A percentile compares a stretch with the other conserved stretches of the same genome.
phyloP scores from a whole-genome alignment of 177 flowering plant genomes.

The Vitis hybrid region DNA sequence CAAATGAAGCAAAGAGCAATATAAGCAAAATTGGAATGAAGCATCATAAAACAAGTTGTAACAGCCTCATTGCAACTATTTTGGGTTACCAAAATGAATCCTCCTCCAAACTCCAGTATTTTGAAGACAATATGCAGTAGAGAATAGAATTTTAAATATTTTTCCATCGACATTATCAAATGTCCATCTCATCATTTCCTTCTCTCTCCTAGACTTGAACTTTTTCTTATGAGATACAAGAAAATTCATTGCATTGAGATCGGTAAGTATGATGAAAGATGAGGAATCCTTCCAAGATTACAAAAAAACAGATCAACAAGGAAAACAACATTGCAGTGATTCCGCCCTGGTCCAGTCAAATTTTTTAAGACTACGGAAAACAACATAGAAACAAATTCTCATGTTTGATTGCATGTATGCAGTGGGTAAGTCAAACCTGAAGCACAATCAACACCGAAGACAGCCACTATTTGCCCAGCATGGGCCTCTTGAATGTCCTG shows the following conservation, averaged over 20 bases:
- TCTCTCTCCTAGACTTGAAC: neutral
- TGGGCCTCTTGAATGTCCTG: conserved; percentile 99
- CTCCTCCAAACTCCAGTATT: neutral
- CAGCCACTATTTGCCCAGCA: conserved; percentile 99
- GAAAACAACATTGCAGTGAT: neutral
- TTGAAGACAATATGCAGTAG: neutral
- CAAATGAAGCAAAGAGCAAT: neutral
- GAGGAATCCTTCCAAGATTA: no score
- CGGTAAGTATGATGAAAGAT: no score
- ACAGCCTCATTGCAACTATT: neutral
- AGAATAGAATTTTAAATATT: neutral
- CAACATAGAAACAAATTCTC: neutral
- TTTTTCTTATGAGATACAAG: no score
- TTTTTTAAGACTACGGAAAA: neutral
- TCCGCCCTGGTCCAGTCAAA: neutral
- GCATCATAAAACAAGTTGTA: neutral
- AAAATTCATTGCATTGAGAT: no score
- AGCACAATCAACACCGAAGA: conserved; percentile 99
- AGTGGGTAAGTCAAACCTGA: conserved; percentile 53
- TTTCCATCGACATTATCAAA: neutral
- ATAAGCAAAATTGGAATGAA: neutral
- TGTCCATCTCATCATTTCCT: neutral
- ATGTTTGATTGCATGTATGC: conserved; percentile 2
- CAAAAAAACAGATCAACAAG: no score
- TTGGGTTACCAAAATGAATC: neutral